phyloP scores from a whole-genome alignment of 2,329 filamentous ascomycete genomes.

The Beauveria australis region DNA sequence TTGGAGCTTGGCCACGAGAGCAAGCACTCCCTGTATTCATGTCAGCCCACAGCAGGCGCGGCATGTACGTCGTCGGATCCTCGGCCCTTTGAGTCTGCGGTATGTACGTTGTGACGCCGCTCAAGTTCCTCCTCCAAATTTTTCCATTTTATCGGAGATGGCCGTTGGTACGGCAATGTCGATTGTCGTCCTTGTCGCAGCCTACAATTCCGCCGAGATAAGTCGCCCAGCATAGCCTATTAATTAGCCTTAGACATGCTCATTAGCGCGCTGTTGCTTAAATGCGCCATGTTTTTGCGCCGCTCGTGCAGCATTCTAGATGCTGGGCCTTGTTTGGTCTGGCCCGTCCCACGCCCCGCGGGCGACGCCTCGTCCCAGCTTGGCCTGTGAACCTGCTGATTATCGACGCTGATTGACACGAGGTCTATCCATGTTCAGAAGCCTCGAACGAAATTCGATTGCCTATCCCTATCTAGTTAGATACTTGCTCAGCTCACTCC shows the following conservation, averaged over 20 bases:
- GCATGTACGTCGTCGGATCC: neutral
- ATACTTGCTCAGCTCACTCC: neutral
- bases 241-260: neutral
- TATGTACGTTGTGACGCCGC: neutral
- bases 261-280: neutral
- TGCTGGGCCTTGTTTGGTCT: neutral
- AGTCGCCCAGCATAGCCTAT: neutral
- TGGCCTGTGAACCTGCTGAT: neutral
- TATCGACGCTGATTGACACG: neutral
- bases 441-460: neutral
- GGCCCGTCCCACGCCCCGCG: neutral
- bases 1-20: too few species aligned
- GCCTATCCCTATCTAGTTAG: neutral
- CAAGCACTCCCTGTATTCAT: neutral
- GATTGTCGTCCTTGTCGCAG: neutral
- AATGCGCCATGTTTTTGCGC: neutral
- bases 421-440: neutral
- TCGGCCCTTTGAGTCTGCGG: neutral
- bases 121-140: neutral
- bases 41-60: neutral
- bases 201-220: neutral
- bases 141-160: neutral
- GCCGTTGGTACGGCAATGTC: neutral
- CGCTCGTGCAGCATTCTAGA: neutral
- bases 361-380: neutral